phyloP scores from a whole-genome alignment of 2,329 filamentous ascomycete genomes.

The Fusarium goolgardi region DNA sequence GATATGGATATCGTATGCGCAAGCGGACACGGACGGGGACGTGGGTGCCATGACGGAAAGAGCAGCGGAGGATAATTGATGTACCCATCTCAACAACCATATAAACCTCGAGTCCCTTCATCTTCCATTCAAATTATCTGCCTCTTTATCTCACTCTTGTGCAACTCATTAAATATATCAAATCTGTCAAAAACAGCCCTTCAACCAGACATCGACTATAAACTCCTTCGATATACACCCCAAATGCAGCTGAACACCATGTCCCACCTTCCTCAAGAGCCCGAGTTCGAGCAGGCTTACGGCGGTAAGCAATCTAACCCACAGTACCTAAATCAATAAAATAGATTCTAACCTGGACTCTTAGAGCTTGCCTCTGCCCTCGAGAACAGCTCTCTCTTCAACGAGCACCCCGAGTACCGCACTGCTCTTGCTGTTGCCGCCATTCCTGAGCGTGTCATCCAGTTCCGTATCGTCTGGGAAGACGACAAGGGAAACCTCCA shows the following conservation, averaged over 20 bases:
- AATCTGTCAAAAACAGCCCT: constrained; percentile 10
- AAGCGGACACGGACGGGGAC: constrained; percentile 9
- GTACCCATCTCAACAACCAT: constrained; percentile 24
- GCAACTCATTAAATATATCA: constrained; percentile 13
- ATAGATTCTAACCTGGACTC: constrained; percentile 14
- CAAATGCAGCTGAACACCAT: constrained; percentile 61
- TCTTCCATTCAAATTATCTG: neutral
- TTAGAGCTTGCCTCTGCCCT: constrained; percentile 94
- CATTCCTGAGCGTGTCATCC: constrained; percentile 93
- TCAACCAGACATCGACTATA: constrained; percentile 14
- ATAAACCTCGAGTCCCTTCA: constrained; percentile 40
- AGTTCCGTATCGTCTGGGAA: constrained; percentile 98
- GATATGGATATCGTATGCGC: constrained; percentile 27
- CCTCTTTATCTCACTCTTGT: constrained; percentile 16
- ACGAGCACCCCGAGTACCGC: constrained; percentile 94
- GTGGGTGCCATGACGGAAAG: constrained; percentile 32
- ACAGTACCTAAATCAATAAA: constrained; percentile 1
- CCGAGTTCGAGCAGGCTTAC: constrained; percentile 99
- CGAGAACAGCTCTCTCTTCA: constrained; percentile 91
- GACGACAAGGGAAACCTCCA: constrained; percentile 89
- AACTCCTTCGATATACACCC: constrained; percentile 25
- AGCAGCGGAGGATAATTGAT: constrained; percentile 9
- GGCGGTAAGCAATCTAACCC: constrained; percentile 71
- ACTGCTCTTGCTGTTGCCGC: constrained; percentile 88
- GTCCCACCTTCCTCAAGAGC: constrained; percentile 88